Base-by-base conservation (phyloP, 345 rosid genomes). In the Aquilaria yunnanensis region DNA sequence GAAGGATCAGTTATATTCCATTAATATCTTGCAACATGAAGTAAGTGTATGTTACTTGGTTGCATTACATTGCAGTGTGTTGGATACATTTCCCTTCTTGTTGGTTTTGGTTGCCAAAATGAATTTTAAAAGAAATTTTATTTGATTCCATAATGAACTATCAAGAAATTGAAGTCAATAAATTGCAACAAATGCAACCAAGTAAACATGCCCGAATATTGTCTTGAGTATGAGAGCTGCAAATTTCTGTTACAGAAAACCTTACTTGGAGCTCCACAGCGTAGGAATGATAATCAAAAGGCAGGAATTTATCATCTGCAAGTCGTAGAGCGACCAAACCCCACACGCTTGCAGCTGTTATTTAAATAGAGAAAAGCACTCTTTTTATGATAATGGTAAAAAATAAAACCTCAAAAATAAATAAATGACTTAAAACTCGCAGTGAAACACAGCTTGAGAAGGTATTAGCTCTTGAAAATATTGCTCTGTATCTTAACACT, bases 241-340 rank as follows among this genome's bases (percentile, higher is more conserved):
- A 23, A 1, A 23, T 23, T 23, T 23, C 23, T 23, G 23, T 23
- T 32, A 32, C 48, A 51, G 33, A 31, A 60, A 56, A 61, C 63
- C 55, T 47, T 70, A 88, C 96, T 83, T 80, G 78, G 60, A 91
- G 89, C 66, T 88, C 94, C 12, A 60, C 43, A 57, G 92, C 91
- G 69, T 91, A 91, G 14, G 82, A 66, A 29, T 74, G 64, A 66
- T 88, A 91, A 74, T 84, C 63, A 54, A 86, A 88, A 50, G 97
- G 97, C 68, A 88, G 68, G 70, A 88, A 41, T 69, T 84, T 83
- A 10, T 83, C 94, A 54, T 88, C 97, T 64, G 92, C 97, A 67
- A 91, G 77, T 52, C 70, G 77, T 57, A 91, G 94, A 66, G 96
- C 90, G 29, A 79, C 74, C 71, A 83, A 83, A 70, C 94, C 97